A percentile compares a stretch with the other conserved stretches of the same genome.
These are phyloP conservation scores for Diaporthe vexans DNA, from an alignment of 2,329 filamentous ascomycete species.

Conservation along the genomic window DNA sequence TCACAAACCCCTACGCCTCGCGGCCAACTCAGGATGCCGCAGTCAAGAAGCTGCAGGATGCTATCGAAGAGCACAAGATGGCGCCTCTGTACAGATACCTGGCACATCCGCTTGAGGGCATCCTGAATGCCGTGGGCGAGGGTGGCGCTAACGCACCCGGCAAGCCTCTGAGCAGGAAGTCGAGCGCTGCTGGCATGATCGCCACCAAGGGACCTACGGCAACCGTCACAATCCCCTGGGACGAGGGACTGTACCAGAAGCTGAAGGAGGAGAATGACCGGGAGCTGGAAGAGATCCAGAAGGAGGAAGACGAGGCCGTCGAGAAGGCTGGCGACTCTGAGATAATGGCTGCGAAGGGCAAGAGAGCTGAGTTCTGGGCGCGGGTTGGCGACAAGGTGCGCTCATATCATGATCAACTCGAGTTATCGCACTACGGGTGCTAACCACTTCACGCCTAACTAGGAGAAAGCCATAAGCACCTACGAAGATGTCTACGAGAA, in stretches of 20 bases:
- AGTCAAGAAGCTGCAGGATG: slow-evolving; percentile 82
- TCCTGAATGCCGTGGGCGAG: slow-evolving; percentile 83
- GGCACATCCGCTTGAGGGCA: slow-evolving; percentile 84
- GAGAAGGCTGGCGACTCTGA: slow-evolving; percentile 98
- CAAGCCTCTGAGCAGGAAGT: slow-evolving; percentile 76
- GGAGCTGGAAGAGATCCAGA: slow-evolving; percentile 82
- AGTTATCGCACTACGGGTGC: background rate
- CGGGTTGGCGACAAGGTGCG: slow-evolving; percentile 93
- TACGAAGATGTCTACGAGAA: slow-evolving; percentile 97
- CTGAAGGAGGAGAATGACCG: slow-evolving; percentile 83
- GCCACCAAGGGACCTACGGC: slow-evolving; percentile 77
- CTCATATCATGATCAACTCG: background rate
- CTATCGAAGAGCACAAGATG: slow-evolving; percentile 88
- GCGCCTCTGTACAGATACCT: slow-evolving; percentile 88
- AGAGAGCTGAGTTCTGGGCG: slow-evolving; percentile 96
- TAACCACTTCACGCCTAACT: slow-evolving; percentile 33
- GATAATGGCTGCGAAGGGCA: slow-evolving; percentile 90
- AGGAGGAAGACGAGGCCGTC: slow-evolving; percentile 92
- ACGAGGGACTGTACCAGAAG: slow-evolving; percentile 86
- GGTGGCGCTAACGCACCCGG: slow-evolving; percentile 62
- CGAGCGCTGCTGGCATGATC: slow-evolving; percentile 80
- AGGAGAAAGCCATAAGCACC: slow-evolving; percentile 94
- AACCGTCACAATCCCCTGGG: slow-evolving; percentile 84
- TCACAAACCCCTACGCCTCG: slow-evolving; percentile 83
- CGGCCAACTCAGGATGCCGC: slow-evolving; percentile 77